Base-by-base conservation (phyloP, 352 stramenopile species). In the Phytophthora pini region DNA sequence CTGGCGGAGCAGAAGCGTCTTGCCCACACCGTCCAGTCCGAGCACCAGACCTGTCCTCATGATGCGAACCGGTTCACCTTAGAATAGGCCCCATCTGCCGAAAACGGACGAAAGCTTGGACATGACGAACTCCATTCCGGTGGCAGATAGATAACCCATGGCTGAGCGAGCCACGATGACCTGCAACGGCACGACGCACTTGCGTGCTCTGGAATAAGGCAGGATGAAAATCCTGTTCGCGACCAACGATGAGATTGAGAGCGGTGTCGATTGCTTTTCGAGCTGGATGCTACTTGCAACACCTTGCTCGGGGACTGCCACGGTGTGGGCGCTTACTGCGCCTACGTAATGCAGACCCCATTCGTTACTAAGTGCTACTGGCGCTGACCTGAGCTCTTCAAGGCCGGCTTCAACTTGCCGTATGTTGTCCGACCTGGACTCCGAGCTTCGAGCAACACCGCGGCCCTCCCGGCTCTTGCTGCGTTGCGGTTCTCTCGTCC, bases 1-100 rank as follows among this genome's bases (percentile, higher is more conserved):
- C 56, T 88, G 84, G 20, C 82, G 84, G 36, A 91, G 64, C 44
- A 93, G 52, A 50, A 91, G 76, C 51, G 84, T 90, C 75, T 93
- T 91, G 43, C 84, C 84, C 9, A 71, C 73, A 45, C 84, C 84
- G 41, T 93, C 80, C 34, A 93, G 66, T 0, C 84, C 82, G 9
- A 93, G 70, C 38, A 92, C 61, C 34, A 93, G 70, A 0, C 78
- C 77, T 38, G 74, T 80, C 65, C 78, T 79, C 84, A 90, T 93
- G n/a, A 11, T 34, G 1, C 12, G 13, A 22, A 32, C 15, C 27
- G 7, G 38, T 38, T 40, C 4, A 59, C 38, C 59, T 67, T 54
- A 67, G 31, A 61, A 67, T 67, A 67, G 58, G 22, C 27, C 9
- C 11, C 31, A 36, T 36, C 31, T 36, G 31, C 29, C 29, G 27